Evolutionary conservation across 371 early-diverging fungal genomes (phyloP).

Genomic region (Polyrhizophydium stewartii): DNA sequence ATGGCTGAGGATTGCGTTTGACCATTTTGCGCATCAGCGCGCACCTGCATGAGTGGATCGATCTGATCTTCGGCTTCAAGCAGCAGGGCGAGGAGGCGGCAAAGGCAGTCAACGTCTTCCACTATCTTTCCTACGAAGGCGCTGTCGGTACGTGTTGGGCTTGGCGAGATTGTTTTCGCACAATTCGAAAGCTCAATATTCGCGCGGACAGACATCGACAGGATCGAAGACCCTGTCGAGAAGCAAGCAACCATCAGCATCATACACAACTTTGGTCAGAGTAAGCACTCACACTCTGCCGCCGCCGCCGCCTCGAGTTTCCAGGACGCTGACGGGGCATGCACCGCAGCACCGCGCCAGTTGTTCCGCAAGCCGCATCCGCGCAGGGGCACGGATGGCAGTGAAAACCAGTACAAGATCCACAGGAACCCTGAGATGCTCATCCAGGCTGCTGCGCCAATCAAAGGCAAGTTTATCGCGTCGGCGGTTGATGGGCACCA

Average conservation of each 20-base stretch:
- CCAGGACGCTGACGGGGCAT: not conserved
- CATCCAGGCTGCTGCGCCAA: not conserved
- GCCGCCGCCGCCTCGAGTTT: not conserved
- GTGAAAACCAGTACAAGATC: not conserved
- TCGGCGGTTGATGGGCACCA: not conserved
- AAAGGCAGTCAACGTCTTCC: conserved; percentile 78
- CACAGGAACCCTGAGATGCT: not conserved
- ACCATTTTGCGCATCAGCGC: conserved; percentile 24
- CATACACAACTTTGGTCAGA: conserved; percentile 91
- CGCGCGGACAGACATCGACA: conserved; percentile 57
- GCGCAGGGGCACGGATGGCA: not conserved
- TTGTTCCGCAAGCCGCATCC: conserved; percentile 79
- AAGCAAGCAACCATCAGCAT: conserved; percentile 82
- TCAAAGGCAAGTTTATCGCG: not conserved
- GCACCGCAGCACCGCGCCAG: conserved; percentile 60
- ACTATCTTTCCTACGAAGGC: conserved; percentile 82
- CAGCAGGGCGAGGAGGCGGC: conserved; percentile 79
- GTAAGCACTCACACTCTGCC: conserved; percentile 1
- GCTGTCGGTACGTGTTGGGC: conserved; percentile 48
- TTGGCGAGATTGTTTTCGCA: no score
- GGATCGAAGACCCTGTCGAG: conserved; percentile 73
- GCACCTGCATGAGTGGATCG: conserved; percentile 85
- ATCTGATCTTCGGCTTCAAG: conserved; percentile 86
- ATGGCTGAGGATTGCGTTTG: not conserved
- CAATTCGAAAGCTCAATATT: no score